These are phyloP conservation scores for Macrophomina tecta DNA, from an alignment of 2,329 filamentous ascomycete species.

Conservation along the genomic window DNA sequence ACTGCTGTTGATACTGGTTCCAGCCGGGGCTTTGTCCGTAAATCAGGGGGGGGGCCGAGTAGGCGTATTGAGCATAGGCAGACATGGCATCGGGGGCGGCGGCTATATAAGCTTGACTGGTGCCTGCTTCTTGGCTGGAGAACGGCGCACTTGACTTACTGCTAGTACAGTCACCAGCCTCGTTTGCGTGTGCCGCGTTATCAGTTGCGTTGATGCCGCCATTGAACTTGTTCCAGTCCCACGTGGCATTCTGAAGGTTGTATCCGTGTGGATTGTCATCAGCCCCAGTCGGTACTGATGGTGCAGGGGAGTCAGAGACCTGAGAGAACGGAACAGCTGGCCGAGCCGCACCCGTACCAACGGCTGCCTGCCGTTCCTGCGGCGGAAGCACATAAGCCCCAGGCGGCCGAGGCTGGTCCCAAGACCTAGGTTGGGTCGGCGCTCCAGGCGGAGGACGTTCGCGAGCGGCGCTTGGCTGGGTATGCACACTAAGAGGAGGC, in stretches of 20 bases:
- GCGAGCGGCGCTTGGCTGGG: neutral
- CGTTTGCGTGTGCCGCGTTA: neutral
- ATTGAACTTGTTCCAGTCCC: slow-evolving; percentile 18
- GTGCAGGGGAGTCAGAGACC: neutral
- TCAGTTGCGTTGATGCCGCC: neutral
- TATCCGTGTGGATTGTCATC: neutral
- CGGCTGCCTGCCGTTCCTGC: neutral
- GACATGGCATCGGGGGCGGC: neutral
- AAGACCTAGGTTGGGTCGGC: neutral
- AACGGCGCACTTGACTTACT: neutral
- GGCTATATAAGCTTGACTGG: neutral
- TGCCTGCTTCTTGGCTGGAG: neutral
- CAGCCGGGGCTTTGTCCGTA: slow-evolving; percentile 10
- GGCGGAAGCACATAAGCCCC: neutral
- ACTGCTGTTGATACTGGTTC: neutral
- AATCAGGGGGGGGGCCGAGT: neutral
- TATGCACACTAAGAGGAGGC: neutral
- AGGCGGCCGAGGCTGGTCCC: neutral
- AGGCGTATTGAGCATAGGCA: neutral
- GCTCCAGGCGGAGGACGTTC: slow-evolving; percentile 1
- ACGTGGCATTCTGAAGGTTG: slow-evolving; percentile 13
- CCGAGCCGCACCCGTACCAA: too few species aligned
- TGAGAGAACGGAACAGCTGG: neutral
- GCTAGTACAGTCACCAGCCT: neutral
- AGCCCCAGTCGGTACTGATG: neutral